These are phyloP conservation scores for Podospora australis DNA, from an alignment of 495 filamentous ascomycete genomes.

Conservation along the genomic window DNA sequence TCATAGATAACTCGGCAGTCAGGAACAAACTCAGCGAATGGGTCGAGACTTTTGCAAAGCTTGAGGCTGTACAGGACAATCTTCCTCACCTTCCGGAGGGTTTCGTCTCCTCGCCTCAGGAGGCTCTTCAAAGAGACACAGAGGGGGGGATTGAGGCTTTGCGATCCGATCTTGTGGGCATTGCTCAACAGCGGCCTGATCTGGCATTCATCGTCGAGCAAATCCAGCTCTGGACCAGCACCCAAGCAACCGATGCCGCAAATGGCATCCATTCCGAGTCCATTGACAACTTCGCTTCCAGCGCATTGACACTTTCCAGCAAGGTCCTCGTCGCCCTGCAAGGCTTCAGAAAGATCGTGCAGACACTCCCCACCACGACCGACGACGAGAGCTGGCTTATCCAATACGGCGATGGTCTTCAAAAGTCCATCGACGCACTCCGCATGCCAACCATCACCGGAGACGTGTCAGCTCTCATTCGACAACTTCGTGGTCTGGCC, in stretches of 20 bases:
- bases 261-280: slow-evolving; percentile 13
- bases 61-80: slow-evolving; percentile 31
- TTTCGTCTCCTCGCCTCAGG: slow-evolving; percentile 42
- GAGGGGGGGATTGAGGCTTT: slow-evolving; percentile 40
- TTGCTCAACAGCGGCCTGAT: slow-evolving; percentile 45
- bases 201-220: slow-evolving; percentile 59
- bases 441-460: slow-evolving; percentile 47
- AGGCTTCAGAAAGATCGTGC: slow-evolving; percentile 49
- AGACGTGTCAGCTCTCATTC: slow-evolving; percentile 40
- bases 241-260: slow-evolving; percentile 8
- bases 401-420: slow-evolving; percentile 51
- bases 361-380: slow-evolving; percentile 40
- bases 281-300: slow-evolving; percentile 29
- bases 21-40: slow-evolving; percentile 40
- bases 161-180: slow-evolving; percentile 33
- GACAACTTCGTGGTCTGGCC: slow-evolving; percentile 45
- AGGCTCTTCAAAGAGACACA: slow-evolving; percentile 40
- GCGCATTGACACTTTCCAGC: slow-evolving; percentile 54
- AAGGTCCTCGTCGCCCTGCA: slow-evolving; percentile 69
- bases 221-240: slow-evolving; percentile 43
- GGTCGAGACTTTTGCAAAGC: slow-evolving; percentile 39
- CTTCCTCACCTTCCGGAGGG: slow-evolving; percentile 50
- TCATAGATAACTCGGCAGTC: slow-evolving; percentile 36
- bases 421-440: slow-evolving; percentile 50
- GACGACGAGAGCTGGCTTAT: slow-evolving; percentile 60